Evolutionary conservation across 2,329 filamentous ascomycete species (phyloP).

Genomic region (Monosporascus ibericus): DNA sequence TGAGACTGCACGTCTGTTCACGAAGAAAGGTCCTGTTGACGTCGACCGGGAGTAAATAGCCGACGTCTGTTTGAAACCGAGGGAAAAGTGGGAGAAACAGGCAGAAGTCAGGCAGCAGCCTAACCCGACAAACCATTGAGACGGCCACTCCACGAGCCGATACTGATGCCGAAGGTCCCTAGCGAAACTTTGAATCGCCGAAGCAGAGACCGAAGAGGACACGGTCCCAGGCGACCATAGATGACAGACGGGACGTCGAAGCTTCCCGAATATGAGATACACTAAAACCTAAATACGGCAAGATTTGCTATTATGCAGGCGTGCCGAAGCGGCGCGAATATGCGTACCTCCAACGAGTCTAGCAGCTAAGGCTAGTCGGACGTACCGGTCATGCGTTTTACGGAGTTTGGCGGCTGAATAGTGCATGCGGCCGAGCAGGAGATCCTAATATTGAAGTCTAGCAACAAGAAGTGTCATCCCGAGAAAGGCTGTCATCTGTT

Average conservation of each 20-base stretch:
- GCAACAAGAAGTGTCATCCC: conserved; percentile 28
- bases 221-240: conserved; percentile 22
- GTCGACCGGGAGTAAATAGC: conserved; percentile 52
- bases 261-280: conserved; percentile 17
- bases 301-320: background rate
- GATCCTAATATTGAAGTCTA: background rate
- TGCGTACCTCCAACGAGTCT: background rate
- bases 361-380: background rate
- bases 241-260: conserved; percentile 23
- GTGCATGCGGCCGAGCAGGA: background rate
- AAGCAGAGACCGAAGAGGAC: conserved; percentile 27
- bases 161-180: conserved; percentile 40
- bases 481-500: conserved; percentile 41
- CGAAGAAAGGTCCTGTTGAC: no score
- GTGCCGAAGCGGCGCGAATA: background rate
- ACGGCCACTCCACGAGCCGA: conserved; percentile 50
- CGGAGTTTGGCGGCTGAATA: background rate
- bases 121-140: conserved; percentile 44
- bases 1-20: conserved; percentile 2
- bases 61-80: conserved; percentile 55
- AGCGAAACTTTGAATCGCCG: conserved; percentile 29
- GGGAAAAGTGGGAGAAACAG: conserved; percentile 51
- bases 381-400: background rate
- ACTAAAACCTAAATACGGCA: background rate
- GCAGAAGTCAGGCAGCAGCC: conserved; percentile 43